Evolutionary conservation across 1,284 basidiomycete species (phyloP), one percentile per base, ranked within the genome.

Genomic region (Sporisorium sorghi): DNA sequence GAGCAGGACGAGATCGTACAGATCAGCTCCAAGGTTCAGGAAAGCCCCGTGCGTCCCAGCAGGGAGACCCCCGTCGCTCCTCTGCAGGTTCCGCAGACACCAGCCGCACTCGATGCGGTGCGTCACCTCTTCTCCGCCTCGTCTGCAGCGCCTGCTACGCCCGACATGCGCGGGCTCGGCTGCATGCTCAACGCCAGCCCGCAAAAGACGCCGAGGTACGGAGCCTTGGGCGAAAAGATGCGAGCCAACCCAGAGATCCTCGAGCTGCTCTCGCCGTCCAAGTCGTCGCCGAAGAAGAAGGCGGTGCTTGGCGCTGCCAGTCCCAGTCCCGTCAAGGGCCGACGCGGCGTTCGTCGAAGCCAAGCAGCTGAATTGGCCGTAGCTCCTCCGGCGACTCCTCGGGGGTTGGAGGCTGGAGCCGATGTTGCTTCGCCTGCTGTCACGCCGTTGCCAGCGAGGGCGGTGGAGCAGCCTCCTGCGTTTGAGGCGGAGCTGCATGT

Each of bases 401-500:
- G 54, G 12, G 28, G 35, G 12, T 2, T 30, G 5, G 33, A 43
- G 17, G 10, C 30, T 10, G 30, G 32, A 12, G 30, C 32, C 0
- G 53, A 32, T 10, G 10, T 56, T 9, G n/a, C 44, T 14, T 57
- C 58, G 6, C 23, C 52, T 32, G 47, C 43, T 3, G 47, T 37
- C n/a, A 53, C 42, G 5, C 35, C 61, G 5, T 17, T 59, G 40
- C 56, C 53, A 12, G 26, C 40, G 33, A n/a, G 42, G 17, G 17
- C 46, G 3, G 28, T 10, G 12, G 50, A 43, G 21, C 58, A 40
- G 40, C 56, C 44, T 10, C 56, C 50, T 14, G 60, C 50, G 2
- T 63, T 68, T 21, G 60, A 73, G 53, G 70, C 60, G 1, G 70
- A 67, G 40, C 43, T 73, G 37, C 65, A 68, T 15, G 70, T 73